Base-by-base conservation (phyloP, 2,329 filamentous ascomycete genomes). In the Hymenoscyphus fraxineus region DNA sequence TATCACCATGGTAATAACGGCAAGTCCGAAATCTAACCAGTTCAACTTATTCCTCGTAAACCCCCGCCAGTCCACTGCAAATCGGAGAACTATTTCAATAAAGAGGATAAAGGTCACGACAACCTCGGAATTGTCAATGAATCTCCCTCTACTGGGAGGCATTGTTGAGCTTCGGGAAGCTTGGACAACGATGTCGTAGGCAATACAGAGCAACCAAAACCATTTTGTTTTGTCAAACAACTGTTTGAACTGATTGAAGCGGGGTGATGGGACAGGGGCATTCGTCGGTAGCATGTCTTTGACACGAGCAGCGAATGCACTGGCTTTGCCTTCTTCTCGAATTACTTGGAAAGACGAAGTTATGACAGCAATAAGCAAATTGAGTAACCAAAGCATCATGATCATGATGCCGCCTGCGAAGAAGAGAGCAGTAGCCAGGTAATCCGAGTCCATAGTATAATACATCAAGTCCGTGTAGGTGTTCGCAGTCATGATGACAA, bases 281-380 rank as follows among this genome's bases (percentile, higher is more conserved):
- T 71, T 64, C 5, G 67, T 65, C 10, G 65, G 66, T n/a, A 70
- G 65, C 56, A 71, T 65, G 22, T 66, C 68, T 61, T 83, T 84
- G 47, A 91, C 84, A 64, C 92, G 86, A 13, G 87, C 87, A 4
- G 93, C 93, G 76, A 99, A 99, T 2, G 96, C 95, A 79, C 93
- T 97, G 39, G 90, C 88, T 77, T 90, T 93, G 78, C 92, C 96
- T 76, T 99, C 95, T 79, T 99, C 96, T 68, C 95, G 87, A 71
- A 99, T 99, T 69, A 99, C 91, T 76, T 99, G 95, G 74, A 99
- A 99, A 0, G 94, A 97, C 5, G 95, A 97, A 0, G 95, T 99
- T 75, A 99, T 99, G 72, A 99, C 95, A 2, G 95, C 95, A 73
- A 99, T 96, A 58, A 90, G 78, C 78, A 99, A 85, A 76, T 97